These are phyloP conservation scores for Dactylella cylindrospora DNA, from an alignment of 2,329 filamentous ascomycete genomes.

Conservation along the genomic window DNA sequence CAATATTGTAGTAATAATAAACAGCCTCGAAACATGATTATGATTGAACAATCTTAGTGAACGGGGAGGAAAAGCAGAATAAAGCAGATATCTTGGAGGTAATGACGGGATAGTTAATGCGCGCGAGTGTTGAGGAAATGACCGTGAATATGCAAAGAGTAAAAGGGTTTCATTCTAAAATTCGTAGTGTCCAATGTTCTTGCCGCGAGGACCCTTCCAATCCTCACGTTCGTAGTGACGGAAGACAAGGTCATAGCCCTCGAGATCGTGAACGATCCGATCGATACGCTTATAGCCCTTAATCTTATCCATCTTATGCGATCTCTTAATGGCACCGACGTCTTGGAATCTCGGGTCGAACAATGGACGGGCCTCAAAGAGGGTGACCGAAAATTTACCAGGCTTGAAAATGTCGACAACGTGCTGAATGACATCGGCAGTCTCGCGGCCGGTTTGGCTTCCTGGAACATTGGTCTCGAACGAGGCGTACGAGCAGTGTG, in stretches of 20 bases:
- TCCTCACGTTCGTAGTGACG: conserved; percentile 91
- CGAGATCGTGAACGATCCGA: conserved; percentile 93
- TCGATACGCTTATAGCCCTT: conserved; percentile 86
- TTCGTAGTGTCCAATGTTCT: conserved; percentile 40
- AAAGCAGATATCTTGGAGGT: background rate
- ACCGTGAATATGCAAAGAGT: background rate
- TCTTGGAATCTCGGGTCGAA: conserved; percentile 54
- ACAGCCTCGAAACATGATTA: no score
- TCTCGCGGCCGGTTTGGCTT: conserved; percentile 81
- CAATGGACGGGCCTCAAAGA: conserved; percentile 81
- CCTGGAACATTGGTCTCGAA: conserved; percentile 98
- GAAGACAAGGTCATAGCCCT: conserved; percentile 96
- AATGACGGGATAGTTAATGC: background rate
- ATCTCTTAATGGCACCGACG: conserved; percentile 54
- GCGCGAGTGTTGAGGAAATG: no score
- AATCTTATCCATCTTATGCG: conserved; percentile 70
- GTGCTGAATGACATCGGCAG: conserved; percentile 85
- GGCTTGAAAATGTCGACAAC: conserved; percentile 96
- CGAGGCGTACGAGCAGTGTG: conserved; percentile 93
- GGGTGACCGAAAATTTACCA: conserved; percentile 93
- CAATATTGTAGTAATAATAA: no score
- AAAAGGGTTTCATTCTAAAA: conserved; percentile 17
- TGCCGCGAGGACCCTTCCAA: conserved; percentile 52
- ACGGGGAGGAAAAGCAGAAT: background rate
- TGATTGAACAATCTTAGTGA: no score